phyloP scores from a whole-genome alignment of 2,329 filamentous ascomycete species.

The Phoma sp. region DNA sequence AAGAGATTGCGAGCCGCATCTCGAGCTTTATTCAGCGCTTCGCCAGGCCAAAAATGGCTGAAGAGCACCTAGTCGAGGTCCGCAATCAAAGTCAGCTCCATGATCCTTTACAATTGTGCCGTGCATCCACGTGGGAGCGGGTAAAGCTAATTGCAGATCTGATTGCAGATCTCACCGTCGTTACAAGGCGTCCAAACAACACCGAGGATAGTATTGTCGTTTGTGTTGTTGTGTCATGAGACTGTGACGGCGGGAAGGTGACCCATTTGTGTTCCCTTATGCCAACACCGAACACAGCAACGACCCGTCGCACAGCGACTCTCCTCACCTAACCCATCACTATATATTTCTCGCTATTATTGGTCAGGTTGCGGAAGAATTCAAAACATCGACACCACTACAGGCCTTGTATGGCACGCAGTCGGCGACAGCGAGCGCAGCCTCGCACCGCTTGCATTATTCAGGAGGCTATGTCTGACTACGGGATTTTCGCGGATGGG shows the following conservation, averaged over 20 bases:
- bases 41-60: too few species aligned
- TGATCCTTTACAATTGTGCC: too few species aligned
- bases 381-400: too few species aligned
- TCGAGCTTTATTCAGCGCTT: too few species aligned
- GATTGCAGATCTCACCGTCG: not conserved
- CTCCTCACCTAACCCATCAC: not conserved
- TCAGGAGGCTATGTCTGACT: conserved; percentile 18
- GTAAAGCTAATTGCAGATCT: not conserved
- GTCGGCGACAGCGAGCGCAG: conserved; percentile 8
- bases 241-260: not conserved
- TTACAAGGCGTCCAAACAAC: not conserved
- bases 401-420: not conserved
- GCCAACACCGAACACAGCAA: conserved; percentile 2
- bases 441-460: conserved; percentile 7
- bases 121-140: not conserved
- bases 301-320: conserved; percentile 3
- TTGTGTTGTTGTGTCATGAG: not conserved
- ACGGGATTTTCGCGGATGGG: conserved; percentile 31
- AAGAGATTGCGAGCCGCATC: too few species aligned
- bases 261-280: not conserved
- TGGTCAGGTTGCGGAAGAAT: not conserved
- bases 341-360: not conserved
- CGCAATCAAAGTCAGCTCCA: too few species aligned
- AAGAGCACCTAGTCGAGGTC: too few species aligned
- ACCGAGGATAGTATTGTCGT: not conserved